Percentiles rank a stretch among this genome's conserved stretches.
These are phyloP conservation scores for Fusarium domesticum DNA, from an alignment of 2,329 filamentous ascomycete species.

Conservation along the genomic window DNA sequence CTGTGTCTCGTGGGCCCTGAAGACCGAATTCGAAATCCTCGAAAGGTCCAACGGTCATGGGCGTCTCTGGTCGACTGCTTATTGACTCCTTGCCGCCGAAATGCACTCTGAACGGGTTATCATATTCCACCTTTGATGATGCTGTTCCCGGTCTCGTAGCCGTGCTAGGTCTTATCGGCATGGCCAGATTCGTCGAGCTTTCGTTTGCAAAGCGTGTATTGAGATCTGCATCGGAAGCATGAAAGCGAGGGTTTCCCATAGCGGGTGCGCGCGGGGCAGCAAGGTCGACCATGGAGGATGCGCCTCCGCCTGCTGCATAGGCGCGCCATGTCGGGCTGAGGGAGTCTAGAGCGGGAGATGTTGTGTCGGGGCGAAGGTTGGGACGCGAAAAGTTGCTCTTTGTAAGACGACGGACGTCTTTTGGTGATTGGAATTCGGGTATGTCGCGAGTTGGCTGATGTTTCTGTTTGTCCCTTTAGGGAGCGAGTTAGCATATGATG, in stretches of 20 bases:
- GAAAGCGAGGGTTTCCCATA: conserved; percentile 27
- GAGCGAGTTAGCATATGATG: conserved; percentile 7
- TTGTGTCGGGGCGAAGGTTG: conserved; percentile 38
- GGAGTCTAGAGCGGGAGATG: conserved; percentile 37
- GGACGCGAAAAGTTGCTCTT: conserved; percentile 36
- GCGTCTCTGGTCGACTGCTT: conserved; percentile 26
- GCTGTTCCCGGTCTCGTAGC: conserved; percentile 36
- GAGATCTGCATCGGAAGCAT: conserved; percentile 41
- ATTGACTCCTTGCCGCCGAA: conserved; percentile 34
- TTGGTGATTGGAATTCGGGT: conserved; percentile 5
- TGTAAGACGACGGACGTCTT: conserved; percentile 34
- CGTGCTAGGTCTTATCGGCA: conserved; percentile 28
- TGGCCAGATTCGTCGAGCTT: conserved; percentile 36
- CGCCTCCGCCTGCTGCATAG: conserved; percentile 35
- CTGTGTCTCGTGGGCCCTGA: conserved; percentile 6
- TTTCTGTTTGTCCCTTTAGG: conserved; percentile 24
- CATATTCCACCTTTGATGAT: conserved; percentile 37
- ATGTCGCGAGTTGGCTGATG: conserved; percentile 5
- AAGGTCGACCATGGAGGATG: conserved; percentile 48
- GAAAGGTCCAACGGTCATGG: conserved; percentile 31
- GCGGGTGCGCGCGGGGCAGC: conserved; percentile 29
- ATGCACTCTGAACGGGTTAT: conserved; percentile 49
- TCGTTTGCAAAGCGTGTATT: conserved; percentile 36
- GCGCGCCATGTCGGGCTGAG: conserved; percentile 30
- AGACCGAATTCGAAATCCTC: conserved; percentile 41